Conservation (phyloP, 169 alveolate genomes). For the Plasmodium falciparum region DNA sequence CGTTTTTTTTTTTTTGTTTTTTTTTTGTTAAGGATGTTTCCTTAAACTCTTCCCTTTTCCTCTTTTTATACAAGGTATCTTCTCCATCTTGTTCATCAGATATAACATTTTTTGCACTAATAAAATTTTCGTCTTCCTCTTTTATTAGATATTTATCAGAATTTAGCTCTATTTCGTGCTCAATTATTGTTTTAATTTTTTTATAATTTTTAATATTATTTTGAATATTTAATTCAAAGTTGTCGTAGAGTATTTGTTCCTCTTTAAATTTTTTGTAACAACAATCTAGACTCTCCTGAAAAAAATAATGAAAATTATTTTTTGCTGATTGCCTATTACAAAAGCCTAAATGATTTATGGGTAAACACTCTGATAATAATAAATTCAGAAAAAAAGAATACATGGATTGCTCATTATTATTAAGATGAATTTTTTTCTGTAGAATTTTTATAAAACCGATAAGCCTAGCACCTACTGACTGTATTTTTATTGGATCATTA, state of each 20-base stretch:
- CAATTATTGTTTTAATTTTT: slow-evolving; percentile 18
- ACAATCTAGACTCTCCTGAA: slow-evolving; percentile 15
- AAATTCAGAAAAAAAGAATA: slow-evolving; percentile 27
- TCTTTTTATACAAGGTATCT: slow-evolving; percentile 13
- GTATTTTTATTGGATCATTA: slow-evolving; percentile 50
- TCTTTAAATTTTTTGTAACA: not conserved
- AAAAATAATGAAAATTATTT: slow-evolving; percentile 39
- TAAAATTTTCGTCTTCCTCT: not conserved
- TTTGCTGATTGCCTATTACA: slow-evolving; percentile 62
- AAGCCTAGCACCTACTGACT: slow-evolving; percentile 60
- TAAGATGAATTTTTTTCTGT: slow-evolving; percentile 37
- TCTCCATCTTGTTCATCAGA: not conserved
- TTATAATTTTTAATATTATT: slow-evolving; percentile 38
- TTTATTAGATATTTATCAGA: too few relatives aligned
- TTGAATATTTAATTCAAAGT: slow-evolving; percentile 18
- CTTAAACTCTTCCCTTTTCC: not conserved
- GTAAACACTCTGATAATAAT: slow-evolving; percentile 43
- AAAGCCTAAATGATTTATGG: slow-evolving; percentile 55
- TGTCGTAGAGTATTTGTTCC: slow-evolving; percentile 2
- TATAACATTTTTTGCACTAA: not conserved
- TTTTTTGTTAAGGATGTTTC: too few relatives aligned
- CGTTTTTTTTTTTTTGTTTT: too few relatives aligned
- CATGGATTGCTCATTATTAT: slow-evolving; percentile 14
- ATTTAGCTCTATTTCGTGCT: not conserved
- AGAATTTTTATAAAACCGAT: slow-evolving; percentile 57